These are phyloP conservation scores for Clarireedia homoeocarpa DNA, from an alignment of 2,329 filamentous ascomycete species.

Conservation along the genomic window DNA sequence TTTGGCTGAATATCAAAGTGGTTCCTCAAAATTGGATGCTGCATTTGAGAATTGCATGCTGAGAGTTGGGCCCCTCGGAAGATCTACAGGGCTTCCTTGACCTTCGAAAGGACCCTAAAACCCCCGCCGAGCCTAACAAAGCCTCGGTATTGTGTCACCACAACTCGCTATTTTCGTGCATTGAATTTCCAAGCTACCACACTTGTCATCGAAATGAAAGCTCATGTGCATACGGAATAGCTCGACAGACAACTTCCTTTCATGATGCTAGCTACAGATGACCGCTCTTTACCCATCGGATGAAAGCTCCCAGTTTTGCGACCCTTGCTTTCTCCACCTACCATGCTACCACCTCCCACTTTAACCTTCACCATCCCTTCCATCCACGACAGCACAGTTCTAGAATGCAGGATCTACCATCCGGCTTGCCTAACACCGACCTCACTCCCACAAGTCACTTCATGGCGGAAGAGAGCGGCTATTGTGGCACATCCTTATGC, in stretches of 20 bases:
- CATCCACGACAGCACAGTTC: constrained; percentile 64
- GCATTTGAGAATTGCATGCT: neutral
- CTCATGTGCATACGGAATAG: too few relatives aligned
- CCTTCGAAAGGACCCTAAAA: neutral
- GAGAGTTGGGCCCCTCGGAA: neutral
- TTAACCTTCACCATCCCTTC: constrained; percentile 75
- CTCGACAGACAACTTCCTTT: neutral
- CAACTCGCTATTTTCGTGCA: neutral
- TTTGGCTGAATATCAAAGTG: too few relatives aligned
- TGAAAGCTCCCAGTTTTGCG: constrained; percentile 13
- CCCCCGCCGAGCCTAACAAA: too few relatives aligned
- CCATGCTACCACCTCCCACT: constrained; percentile 48
- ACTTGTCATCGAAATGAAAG: too few relatives aligned
- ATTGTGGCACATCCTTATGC: constrained; percentile 89
- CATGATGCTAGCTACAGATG: constrained; percentile 4
- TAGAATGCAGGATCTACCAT: constrained; percentile 81
- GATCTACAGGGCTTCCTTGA: neutral
- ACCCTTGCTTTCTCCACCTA: constrained; percentile 8
- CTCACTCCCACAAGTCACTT: constrained; percentile 14
- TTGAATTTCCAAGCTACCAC: neutral
- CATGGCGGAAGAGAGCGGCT: constrained; percentile 41
- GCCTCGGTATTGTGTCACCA: neutral
- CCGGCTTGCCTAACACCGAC: constrained; percentile 38
- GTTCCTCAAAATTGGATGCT: too few relatives aligned
- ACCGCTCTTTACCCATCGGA: constrained; percentile 8